Evolutionary conservation across 768 basidiomycete species (phyloP), one percentile per base, ranked within the genome.

Genomic region (Nidularia pulvinata): DNA sequence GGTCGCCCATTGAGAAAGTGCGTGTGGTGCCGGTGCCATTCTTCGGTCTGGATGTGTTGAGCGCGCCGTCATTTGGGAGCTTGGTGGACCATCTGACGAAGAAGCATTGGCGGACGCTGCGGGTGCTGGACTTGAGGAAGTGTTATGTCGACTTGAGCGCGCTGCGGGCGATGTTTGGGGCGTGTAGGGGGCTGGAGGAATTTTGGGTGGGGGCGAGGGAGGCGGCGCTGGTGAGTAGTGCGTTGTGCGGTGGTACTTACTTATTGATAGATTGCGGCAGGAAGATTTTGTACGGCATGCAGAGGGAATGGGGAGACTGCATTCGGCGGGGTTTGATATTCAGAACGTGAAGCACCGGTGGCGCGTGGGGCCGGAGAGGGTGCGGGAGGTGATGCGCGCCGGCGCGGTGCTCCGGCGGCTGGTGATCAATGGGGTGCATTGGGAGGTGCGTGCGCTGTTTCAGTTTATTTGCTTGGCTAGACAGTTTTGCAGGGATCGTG

Each of bases 381-480:
- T 67, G 1, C 51, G 36, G 4, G 59, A 55, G 10, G 60, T 72
- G 14, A 57, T 73, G 54, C 56, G 53, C 16, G 52, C 51, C 30
- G 67, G 67, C 4, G 60, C 58, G 22, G 60, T 59, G 11, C 57
- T 78, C 7, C 58, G 69, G 51, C 55, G 64, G 46, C 54, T 77
- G 11, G 44, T 49, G 7, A 51, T 77, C n/a, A 71, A 76, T 48
- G 66, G 63, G 3, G 55, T 57, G 36, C 51, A 46, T 32, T 73
- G 71, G 66, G 67, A 74, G 70, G 75, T 75, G 30, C 14, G 63
- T 48, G n/a, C n/a, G n/a, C n/a, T n/a, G n/a, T n/a, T n/a, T n/a
- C n/a, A n/a, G n/a, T n/a, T n/a, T n/a, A n/a, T n/a, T n/a, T n/a
- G n/a, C n/a, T n/a, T n/a, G n/a, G n/a, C n/a, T n/a, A n/a, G n/a